Base-by-base conservation (phyloP, 768 basidiomycete species). In the Lactarius psammicola region DNA sequence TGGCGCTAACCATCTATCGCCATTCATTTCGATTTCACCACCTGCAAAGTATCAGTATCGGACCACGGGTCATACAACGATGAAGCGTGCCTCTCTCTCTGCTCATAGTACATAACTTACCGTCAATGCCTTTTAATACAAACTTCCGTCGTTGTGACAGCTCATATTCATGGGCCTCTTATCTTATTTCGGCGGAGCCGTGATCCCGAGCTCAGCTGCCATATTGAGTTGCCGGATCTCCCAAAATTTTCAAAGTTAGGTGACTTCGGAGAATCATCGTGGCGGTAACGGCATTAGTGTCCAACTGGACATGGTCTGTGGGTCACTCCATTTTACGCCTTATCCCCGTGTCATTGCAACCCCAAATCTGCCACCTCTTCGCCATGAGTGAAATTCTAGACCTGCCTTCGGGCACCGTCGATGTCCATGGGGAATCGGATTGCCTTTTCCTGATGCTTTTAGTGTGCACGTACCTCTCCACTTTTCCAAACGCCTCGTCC, bases 291-390 rank as follows among this genome's bases (percentile, higher is more conserved):
- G 42, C 55, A 57, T 62, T 57, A 46, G 46, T 23, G 46, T 38
- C 44, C 40, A 6, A 36, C 30, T 51, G 33, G 59, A 44, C 57
- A 8, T 59, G 6, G 60, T 53, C 30, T 20, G 49, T 40, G 30
- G 34, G 46, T 42, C 60, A 31, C 34, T 13, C 15, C 59, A 15
- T n/a, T 64, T 33, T 30, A n/a, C 38, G 8, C 51, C 13, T 49
- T 49, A 51, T 46, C 36, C 55, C 65, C 60, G 31, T 53, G 60
- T 26, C 28, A 28, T 62, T 4, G 46, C 17, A 34, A 66, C 66
- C 66, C 61, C 61, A 63, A 63, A 63, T 46, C 56, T 55, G 56
- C 60, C 60, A 38, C 33, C 30, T 42, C 40, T 53, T 58, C 18
- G 34, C 49, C 49, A 51, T 28, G 40, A n/a, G 46, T 10, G 31